These are phyloP conservation scores for Phytophthora quininea DNA, from an alignment of 352 stramenopile genomes.

Conservation along the genomic window DNA sequence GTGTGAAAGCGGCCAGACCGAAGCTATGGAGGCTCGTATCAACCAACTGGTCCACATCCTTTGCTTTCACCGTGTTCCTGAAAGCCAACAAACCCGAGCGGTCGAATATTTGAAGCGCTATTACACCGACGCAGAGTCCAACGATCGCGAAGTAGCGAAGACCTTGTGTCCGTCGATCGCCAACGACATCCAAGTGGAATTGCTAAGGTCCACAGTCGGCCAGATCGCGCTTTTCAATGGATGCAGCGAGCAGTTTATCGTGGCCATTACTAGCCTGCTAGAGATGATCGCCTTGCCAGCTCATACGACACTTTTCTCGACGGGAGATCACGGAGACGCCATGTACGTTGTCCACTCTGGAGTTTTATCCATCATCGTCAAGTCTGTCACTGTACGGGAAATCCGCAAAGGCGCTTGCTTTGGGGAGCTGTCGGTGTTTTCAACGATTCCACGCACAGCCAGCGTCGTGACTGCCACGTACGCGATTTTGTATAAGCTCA, in stretches of 20 bases:
- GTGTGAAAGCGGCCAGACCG: conserved; percentile 55
- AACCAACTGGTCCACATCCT: conserved; percentile 73
- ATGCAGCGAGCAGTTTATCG: conserved; percentile 67
- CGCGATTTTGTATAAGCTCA: conserved; percentile 68
- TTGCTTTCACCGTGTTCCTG: conserved; percentile 65
- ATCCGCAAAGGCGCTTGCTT: conserved; percentile 71
- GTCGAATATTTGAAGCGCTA: conserved; percentile 71
- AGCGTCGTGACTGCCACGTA: conserved; percentile 64
- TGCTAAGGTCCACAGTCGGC: conserved; percentile 62
- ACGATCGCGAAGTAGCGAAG: conserved; percentile 66
- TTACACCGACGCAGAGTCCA: conserved; percentile 72
- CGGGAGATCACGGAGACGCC: conserved; percentile 65
- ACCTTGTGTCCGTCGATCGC: conserved; percentile 75
- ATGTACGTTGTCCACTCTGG: conserved; percentile 81
- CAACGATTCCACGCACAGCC: conserved; percentile 56
- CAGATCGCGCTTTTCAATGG: conserved; percentile 68
- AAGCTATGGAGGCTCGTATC: conserved; percentile 53
- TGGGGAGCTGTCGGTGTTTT: conserved; percentile 75
- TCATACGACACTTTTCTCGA: conserved; percentile 56
- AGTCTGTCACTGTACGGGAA: conserved; percentile 64
- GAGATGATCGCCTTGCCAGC: conserved; percentile 65
- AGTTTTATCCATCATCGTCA: conserved; percentile 62
- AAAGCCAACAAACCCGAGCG: conserved; percentile 49
- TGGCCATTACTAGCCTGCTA: conserved; percentile 68
- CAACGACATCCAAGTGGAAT: conserved; percentile 76